Percentiles rank a stretch among this genome's conserved stretches.
Evolutionary conservation across 257 asterid genomes (phyloP).

Genomic region (Lycium barbarum): DNA sequence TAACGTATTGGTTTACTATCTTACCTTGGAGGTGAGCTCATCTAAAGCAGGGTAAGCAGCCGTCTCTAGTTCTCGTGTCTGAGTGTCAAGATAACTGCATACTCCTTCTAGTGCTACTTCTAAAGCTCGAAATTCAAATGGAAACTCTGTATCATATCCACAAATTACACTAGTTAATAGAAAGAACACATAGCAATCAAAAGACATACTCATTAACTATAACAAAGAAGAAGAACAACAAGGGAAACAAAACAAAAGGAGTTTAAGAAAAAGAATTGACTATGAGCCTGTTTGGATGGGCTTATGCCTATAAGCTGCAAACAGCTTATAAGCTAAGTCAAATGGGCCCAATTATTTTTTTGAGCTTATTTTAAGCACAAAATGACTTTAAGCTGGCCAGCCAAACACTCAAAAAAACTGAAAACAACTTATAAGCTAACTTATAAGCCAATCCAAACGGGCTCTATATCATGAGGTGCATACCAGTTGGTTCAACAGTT

Average conservation of each 20-base stretch:
- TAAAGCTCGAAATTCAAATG: constrained; percentile 88
- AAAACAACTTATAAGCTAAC: no score
- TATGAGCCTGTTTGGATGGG: no score
- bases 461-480: no score
- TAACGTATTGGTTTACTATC: background rate
- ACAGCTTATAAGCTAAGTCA: no score
- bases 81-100: constrained; percentile 81
- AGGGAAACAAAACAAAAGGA: background rate
- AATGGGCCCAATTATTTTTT: no score
- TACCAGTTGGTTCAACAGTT: constrained; percentile 60
- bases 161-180: background rate
- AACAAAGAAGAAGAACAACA: background rate
- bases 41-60: constrained; percentile 95
- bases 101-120: constrained; percentile 93
- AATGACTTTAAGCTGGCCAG: no score
- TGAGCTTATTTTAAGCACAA: no score
- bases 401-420: no score
- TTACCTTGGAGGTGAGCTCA: constrained; percentile 87
- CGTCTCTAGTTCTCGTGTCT: constrained; percentile 78
- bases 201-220: background rate
- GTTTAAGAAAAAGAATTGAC: background rate
- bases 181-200: constrained; percentile 13
- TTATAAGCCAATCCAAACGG: no score
- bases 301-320: no score
- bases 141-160: constrained; percentile 60